Percentiles rank a stretch among this genome's conserved stretches.
phyloP scores from a whole-genome alignment of 148 eudicot genomes.

The Oxyria digyna region DNA sequence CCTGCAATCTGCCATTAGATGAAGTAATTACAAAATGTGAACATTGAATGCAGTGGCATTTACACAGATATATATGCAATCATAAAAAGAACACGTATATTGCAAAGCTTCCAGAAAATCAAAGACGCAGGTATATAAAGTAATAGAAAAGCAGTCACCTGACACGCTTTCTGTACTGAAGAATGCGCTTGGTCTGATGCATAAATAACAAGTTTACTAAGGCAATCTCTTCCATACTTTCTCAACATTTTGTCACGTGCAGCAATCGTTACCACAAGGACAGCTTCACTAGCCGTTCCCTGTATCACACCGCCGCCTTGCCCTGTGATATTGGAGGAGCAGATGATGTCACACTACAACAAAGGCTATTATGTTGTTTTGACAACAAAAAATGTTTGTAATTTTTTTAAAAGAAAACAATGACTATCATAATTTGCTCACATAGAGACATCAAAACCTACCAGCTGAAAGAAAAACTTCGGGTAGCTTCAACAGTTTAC shows the following conservation, averaged over 20 bases:
- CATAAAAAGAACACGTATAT: neutral
- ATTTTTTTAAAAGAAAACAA: neutral
- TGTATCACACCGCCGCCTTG: slow-evolving; percentile 94
- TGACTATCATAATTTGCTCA: neutral
- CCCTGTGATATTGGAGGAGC: slow-evolving; percentile 27
- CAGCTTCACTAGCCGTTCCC: slow-evolving; percentile 98
- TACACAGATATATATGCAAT: neutral
- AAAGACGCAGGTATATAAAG: neutral
- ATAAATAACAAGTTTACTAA: slow-evolving; percentile 72
- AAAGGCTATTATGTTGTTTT: neutral
- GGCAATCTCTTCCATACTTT: slow-evolving; percentile 55
- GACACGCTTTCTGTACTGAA: slow-evolving; percentile 54
- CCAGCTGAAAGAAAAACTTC: slow-evolving; percentile 69
- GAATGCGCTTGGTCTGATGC: slow-evolving; percentile 92
- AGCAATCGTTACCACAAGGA: slow-evolving; percentile 74
- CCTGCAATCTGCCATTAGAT: slow-evolving; percentile 64
- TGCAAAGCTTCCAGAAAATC: neutral
- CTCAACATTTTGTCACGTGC: slow-evolving; percentile 79
- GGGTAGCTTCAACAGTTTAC: slow-evolving; percentile 70
- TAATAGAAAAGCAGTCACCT: neutral
- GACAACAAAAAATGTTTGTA: neutral
- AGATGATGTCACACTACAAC: neutral
- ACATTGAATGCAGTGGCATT: neutral
- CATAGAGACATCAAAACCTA: slow-evolving; percentile 14
- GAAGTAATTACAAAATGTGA: neutral